phyloP scores from a whole-genome alignment of 768 basidiomycete genomes.

The Boletus bicolor region DNA sequence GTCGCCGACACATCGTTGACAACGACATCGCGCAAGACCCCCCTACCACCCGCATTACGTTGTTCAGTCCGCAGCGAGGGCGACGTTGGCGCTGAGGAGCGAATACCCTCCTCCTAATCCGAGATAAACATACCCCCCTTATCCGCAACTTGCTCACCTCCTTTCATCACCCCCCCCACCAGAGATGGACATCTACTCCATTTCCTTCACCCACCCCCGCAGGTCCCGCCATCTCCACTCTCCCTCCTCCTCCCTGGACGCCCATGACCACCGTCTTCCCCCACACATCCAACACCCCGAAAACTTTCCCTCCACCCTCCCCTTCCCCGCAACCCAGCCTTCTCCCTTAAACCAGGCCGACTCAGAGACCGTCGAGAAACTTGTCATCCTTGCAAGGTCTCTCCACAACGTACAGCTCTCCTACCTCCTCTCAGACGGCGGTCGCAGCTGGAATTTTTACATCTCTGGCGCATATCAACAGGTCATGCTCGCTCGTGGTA shows the following conservation, averaged over 20 bases:
- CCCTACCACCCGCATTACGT: background rate
- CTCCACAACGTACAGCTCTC: constrained; percentile 82
- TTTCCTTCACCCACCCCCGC: constrained; percentile 90
- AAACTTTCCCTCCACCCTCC: constrained; percentile 35
- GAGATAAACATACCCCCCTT: constrained; percentile 19
- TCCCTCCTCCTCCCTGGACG: constrained; percentile 62
- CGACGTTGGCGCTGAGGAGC: constrained; percentile 21
- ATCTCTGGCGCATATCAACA: constrained; percentile 90
- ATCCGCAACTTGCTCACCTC: background rate
- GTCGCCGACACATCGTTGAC: constrained; percentile 12
- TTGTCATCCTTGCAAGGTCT: constrained; percentile 75
- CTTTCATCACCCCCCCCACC: background rate
- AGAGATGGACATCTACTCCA: constrained; percentile 90
- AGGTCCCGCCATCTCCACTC: constrained; percentile 63
- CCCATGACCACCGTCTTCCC: constrained; percentile 47
- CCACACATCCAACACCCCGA: constrained; percentile 38
- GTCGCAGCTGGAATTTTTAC: constrained; percentile 81
- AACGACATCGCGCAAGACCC: constrained; percentile 4
- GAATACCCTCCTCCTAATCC: constrained; percentile 29
- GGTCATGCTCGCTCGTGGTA: constrained; percentile 85
- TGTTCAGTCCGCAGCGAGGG: constrained; percentile 1
- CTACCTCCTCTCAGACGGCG: constrained; percentile 67
- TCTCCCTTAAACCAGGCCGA: constrained; percentile 42
- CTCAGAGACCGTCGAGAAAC: constrained; percentile 74
- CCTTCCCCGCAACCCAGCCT: constrained; percentile 37